Conservation (phyloP, 441 rosid genomes). For the Eutrema salsugineum region DNA sequence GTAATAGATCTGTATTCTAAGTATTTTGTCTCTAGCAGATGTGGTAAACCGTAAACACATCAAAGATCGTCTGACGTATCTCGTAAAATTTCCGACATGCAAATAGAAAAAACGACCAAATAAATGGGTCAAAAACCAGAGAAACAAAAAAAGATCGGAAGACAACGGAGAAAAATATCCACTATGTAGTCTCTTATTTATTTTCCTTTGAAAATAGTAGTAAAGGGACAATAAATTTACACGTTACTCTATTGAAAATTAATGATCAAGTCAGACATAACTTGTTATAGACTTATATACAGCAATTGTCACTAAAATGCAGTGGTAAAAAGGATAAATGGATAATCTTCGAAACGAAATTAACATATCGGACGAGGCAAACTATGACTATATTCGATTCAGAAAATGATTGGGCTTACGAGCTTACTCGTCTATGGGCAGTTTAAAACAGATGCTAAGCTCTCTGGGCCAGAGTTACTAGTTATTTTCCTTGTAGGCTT, state of each 20-base stretch:
- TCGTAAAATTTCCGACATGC: background rate
- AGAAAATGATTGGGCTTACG: constrained; percentile 6
- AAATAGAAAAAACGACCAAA: no score
- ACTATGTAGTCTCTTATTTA: no score
- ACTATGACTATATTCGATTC: background rate
- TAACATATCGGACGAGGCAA: background rate
- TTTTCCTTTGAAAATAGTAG: no score
- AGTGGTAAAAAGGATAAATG: background rate
- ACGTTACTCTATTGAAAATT: background rate
- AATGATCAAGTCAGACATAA: background rate
- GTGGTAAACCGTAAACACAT: background rate
- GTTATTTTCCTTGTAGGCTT: background rate
- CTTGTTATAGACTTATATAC: background rate
- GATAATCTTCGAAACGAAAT: background rate
- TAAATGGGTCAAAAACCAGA: no score
- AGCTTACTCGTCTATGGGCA: background rate
- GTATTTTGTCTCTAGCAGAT: background rate
- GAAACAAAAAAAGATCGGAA: no score
- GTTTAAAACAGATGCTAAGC: background rate
- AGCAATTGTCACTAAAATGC: background rate
- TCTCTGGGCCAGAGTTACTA: background rate
- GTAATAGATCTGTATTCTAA: background rate
- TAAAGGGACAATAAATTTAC: background rate
- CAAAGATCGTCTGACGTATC: background rate
- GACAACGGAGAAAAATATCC: no score